These are phyloP conservation scores for Lachnellula subtilissima DNA, from an alignment of 2,329 filamentous ascomycete genomes.

Conservation along the genomic window DNA sequence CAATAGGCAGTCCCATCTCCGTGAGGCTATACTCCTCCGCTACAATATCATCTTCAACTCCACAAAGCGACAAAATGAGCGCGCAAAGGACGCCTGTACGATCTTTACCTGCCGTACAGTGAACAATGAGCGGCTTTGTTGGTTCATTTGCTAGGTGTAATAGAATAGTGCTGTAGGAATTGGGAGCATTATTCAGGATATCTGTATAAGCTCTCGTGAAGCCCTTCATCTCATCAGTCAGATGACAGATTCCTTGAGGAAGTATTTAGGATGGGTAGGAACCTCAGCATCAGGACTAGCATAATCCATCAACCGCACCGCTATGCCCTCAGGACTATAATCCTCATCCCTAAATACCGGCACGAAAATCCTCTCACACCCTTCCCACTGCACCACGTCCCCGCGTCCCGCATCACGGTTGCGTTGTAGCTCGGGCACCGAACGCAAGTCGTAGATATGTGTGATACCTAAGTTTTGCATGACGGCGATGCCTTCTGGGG, in stretches of 20 bases:
- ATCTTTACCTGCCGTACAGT: conserved; percentile 76
- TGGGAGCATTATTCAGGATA: conserved; percentile 52
- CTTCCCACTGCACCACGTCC: conserved; percentile 43
- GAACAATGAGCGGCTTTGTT: conserved; percentile 53
- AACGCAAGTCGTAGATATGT: conserved; percentile 65
- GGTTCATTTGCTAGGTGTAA: conserved; percentile 32
- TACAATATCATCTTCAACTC: conserved; percentile 53
- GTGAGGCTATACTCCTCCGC: conserved; percentile 66
- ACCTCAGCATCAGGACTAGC: conserved; percentile 46
- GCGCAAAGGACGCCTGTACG: conserved; percentile 68
- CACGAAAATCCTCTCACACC: conserved; percentile 51
- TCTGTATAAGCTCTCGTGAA: conserved; percentile 60
- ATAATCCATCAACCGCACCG: conserved; percentile 56
- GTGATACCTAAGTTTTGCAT: conserved; percentile 55
- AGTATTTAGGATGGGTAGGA: conserved; percentile 6
- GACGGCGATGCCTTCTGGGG: conserved; percentile 45
- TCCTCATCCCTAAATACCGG: conserved; percentile 61
- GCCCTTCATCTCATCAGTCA: conserved; percentile 37
- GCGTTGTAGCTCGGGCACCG: conserved; percentile 51
- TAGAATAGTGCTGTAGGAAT: conserved; percentile 51
- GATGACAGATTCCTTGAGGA: not conserved
- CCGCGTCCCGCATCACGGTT: conserved; percentile 32
- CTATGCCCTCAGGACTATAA: conserved; percentile 59
- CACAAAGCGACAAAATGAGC: conserved; percentile 58
- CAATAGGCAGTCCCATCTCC: conserved; percentile 50